Percentiles rank a stretch among this genome's conserved stretches.
These are phyloP conservation scores for Ilyonectria sp. DNA, from an alignment of 2,329 filamentous ascomycete species.

Conservation along the genomic window DNA sequence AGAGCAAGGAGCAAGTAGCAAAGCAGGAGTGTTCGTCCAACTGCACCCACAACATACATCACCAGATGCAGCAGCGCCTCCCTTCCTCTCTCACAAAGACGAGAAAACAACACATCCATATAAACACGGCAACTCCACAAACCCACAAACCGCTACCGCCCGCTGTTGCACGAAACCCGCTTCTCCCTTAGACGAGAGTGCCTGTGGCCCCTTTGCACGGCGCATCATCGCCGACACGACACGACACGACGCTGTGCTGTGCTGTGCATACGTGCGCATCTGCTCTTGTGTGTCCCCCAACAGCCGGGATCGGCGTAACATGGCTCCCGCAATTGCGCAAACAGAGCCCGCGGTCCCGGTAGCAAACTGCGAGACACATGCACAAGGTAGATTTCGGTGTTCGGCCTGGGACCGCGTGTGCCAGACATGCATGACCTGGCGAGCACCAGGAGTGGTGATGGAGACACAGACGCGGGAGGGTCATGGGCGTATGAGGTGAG, in stretches of 20 bases:
- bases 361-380: conserved; percentile 4
- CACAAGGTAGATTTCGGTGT: conserved; percentile 10
- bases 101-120: neutral
- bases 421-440: neutral
- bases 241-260: conserved; percentile 4
- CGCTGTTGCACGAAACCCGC: conserved; percentile 5
- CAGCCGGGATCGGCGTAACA: neutral
- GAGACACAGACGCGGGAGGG: neutral
- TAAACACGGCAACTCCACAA: neutral
- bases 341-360: conserved; percentile 4
- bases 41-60: neutral
- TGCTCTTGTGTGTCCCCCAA: neutral
- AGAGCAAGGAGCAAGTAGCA: neutral
- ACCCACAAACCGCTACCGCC: neutral
- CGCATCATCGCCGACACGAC: conserved; percentile 4
- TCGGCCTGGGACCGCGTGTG: neutral
- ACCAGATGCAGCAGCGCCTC: neutral
- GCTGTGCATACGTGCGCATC: neutral
- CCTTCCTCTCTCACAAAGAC: neutral
- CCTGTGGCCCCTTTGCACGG: conserved; percentile 13
- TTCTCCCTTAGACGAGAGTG: neutral
- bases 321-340: neutral
- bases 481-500: neutral
- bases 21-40: neutral
- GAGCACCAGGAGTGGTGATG: neutral